Base-by-base conservation (phyloP, 2,329 filamentous ascomycete species). In the Chaetomium sp. region DNA sequence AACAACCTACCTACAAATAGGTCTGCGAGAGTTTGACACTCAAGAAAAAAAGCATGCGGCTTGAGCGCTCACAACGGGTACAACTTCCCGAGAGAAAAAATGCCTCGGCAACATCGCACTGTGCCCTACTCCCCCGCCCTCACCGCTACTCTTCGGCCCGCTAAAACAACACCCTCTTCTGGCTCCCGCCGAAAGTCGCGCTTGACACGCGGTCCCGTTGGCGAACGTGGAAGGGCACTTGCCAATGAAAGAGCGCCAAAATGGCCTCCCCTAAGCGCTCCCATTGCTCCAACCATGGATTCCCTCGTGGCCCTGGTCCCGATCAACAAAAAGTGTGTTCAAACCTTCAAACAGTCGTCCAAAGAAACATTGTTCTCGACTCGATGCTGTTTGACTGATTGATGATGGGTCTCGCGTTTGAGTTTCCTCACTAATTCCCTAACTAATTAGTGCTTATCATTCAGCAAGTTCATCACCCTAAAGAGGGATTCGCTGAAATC, bases 141-240 rank as follows among this genome's bases (percentile, higher is more conserved):
- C 67, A 68, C 67, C 67, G 67, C 67, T 65, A 67, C 65, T 68
- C 60, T 60, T 54, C n/a, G 42, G 29, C 16, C 38, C 51, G 60
- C 63, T 68, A 68, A 38, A 67, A 33, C 60, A 67, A 68, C 65
- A 38, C 65, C 65, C 60, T 57, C 55, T 33, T 25, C 19, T 47
- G 21, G 16, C 53, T 56, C 62, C 45, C 57, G 23, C 53, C 13
- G 35, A 57, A 64, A 60, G 55, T 58, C 63, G 65, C 63, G 57
- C 57, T 65, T 47, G 54, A 61, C 58, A 58, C 47, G 59, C 63
- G 62, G 56, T 57, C 29, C 60, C 59, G 57, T 50, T 51, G 47
- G 53, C 29, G 33, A 64, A 45, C 58, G 55, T 51, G n/a, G 35
- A 61, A 21, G 9, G 27, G 21, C 16, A 1, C 25, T 5, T 13